Base-by-base conservation (phyloP, 176 grass and related monocot species). In the Paspalum vaginatum region DNA sequence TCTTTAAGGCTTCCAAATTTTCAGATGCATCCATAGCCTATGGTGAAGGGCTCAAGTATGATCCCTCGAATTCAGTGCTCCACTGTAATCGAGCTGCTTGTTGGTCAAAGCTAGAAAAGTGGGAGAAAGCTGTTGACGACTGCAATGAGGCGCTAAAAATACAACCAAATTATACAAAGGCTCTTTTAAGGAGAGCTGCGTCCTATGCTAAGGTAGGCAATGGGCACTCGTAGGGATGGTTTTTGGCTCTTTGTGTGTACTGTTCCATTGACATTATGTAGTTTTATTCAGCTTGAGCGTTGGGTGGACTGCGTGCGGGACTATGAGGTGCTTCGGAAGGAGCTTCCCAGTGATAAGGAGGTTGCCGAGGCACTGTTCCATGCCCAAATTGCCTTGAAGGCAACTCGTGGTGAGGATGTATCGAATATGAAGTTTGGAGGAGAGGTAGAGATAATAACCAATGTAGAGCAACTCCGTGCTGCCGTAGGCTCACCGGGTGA, bases 81-180 rank as follows among this genome's bases (percentile, higher is more conserved):
- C 76, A 93, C 65, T 99, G 96, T 84, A 99, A 99, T 72, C 88
- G 96, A 74, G 96, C 96, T 53, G 96, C 96, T 69, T 95, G 96
- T 57, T 85, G 92, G 82, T 93, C 86, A 54, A 99, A 95, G 79
- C 84, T 99, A 74, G 90, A 91, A 13, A 75, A 70, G 46, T 99
- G 96, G 96, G 86, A 87, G 12, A 99, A 95, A 54, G 90, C 90
- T 4, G 68, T 99, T 79, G 92, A 91, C 11, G 92, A 99, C 83
- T 99, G 96, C 78, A 95, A 89, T 12, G 96, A 89, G 49, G 96
- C 92, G 61, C 68, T 99, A 38, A 93, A 86, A 83, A 87, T 99
- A 70, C 90, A 88, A 24, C 96, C 96, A 16, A 95, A 81, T 76
- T 99, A 99, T 73, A 95, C 88, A 20, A 99, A 99, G 82, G 96